phyloP scores from a whole-genome alignment of 192 early-diverging fungal species.

The Chytriomyces sp. region DNA sequence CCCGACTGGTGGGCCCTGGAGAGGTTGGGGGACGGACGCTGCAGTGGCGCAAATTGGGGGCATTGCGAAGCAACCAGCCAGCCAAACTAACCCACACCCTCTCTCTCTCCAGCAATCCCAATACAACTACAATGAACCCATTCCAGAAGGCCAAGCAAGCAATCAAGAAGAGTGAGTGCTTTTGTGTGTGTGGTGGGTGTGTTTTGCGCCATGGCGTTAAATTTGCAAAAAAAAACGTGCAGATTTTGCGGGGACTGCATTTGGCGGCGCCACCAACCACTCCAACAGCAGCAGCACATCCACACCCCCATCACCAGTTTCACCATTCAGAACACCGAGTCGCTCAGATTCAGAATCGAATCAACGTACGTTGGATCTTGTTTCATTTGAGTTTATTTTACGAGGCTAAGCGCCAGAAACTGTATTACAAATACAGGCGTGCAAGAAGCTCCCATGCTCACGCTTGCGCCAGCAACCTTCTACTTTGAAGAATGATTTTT shows the following conservation, averaged over 20 bases:
- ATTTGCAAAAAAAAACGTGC: neutral
- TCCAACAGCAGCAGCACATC: neutral
- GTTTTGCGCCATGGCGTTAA: neutral
- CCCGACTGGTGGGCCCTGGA: too few relatives aligned
- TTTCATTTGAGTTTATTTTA: too few relatives aligned
- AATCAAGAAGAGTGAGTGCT: neutral
- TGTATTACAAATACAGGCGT: neutral
- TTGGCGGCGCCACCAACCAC: neutral
- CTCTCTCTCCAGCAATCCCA: too few relatives aligned
- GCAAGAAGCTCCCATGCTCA: neutral
- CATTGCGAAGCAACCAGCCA: too few relatives aligned
- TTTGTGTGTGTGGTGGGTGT: too few relatives aligned
- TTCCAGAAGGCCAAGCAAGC: neutral
- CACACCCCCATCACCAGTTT: neutral
- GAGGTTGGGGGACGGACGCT: too few relatives aligned
- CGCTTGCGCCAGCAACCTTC: neutral
- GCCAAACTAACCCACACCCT: too few relatives aligned
- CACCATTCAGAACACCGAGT: neutral
- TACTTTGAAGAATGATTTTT: conserved; percentile 2
- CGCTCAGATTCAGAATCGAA: neutral
- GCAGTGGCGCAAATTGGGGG: too few relatives aligned
- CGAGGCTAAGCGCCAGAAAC: neutral
- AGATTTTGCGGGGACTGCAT: neutral
- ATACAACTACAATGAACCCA: neutral
- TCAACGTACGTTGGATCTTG: too few relatives aligned